These are phyloP conservation scores for Salix purpurea DNA, from an alignment of 345 rosid species.

Conservation along the genomic window DNA sequence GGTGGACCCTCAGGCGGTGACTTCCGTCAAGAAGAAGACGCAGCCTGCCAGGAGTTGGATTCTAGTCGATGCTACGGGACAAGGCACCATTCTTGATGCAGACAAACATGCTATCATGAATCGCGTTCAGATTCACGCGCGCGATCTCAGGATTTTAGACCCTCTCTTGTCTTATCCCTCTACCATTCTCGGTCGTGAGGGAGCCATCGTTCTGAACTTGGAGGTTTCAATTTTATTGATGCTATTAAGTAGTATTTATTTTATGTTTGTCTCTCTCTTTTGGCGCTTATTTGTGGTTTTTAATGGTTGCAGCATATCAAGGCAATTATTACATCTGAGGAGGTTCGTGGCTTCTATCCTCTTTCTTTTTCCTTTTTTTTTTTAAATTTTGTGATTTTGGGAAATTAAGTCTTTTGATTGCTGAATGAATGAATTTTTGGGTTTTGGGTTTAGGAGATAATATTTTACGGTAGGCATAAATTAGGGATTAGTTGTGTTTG, in stretches of 20 bases:
- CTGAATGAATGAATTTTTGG: background rate
- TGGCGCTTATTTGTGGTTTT: background rate
- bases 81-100: conserved; percentile 46
- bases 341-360: conserved; percentile 45
- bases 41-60: conserved; percentile 71
- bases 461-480: background rate
- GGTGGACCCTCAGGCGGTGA: conserved; percentile 51
- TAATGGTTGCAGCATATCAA: conserved; percentile 68
- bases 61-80: conserved; percentile 48
- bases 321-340: conserved; percentile 90
- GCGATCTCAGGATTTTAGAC: conserved; percentile 92
- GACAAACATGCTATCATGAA: conserved; percentile 93
- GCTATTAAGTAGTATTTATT: background rate
- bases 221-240: conserved; percentile 42
- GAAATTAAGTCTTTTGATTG: background rate
- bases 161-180: conserved; percentile 91
- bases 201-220: conserved; percentile 87
- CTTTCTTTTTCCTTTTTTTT: background rate
- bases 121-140: conserved; percentile 94
- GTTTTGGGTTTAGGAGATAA: background rate
- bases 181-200: conserved; percentile 93
- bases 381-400: background rate
- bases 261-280: background rate
- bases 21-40: conserved; percentile 56
- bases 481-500: background rate